Evolutionary conservation across 2,329 filamentous ascomycete genomes (phyloP).

Genomic region (Apiospora saccharicola): DNA sequence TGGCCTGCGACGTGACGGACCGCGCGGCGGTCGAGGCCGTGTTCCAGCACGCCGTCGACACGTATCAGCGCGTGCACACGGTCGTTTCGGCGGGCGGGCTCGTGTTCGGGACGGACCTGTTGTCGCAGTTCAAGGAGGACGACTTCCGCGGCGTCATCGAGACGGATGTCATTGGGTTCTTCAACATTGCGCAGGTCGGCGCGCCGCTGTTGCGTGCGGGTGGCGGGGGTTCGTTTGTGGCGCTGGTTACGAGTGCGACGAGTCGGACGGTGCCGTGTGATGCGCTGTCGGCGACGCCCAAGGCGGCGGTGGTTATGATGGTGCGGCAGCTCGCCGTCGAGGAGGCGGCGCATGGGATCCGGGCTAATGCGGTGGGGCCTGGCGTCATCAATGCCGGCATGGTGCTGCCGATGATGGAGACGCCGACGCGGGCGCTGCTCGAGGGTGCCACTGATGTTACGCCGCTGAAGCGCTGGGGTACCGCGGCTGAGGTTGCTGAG

Average conservation of each 20-base stretch:
- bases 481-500: slow-evolving; percentile 32
- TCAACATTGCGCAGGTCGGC: slow-evolving; percentile 26
- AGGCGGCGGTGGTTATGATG: slow-evolving; percentile 25
- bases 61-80: slow-evolving; percentile 24
- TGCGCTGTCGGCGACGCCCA: slow-evolving; percentile 26
- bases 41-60: slow-evolving; percentile 23
- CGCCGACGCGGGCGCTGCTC: slow-evolving; percentile 15
- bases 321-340: slow-evolving; percentile 25
- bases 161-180: slow-evolving; percentile 26
- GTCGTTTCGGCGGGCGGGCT: slow-evolving; percentile 24
- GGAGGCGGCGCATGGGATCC: slow-evolving; percentile 25
- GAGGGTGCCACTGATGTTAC: slow-evolving; percentile 23
- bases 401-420: slow-evolving; percentile 24
- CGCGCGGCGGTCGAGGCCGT: slow-evolving; percentile 25
- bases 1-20: slow-evolving; percentile 24
- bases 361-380: slow-evolving; percentile 26
- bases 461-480: slow-evolving; percentile 34
- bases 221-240: slow-evolving; percentile 24
- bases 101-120: slow-evolving; percentile 22
- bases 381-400: slow-evolving; percentile 25
- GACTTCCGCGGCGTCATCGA: slow-evolving; percentile 26
- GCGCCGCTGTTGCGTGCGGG: slow-evolving; percentile 15
- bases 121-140: slow-evolving; percentile 7
- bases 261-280: slow-evolving; percentile 24
- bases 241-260: slow-evolving; percentile 22